Conservation (phyloP, 2,329 filamentous ascomycete species). For the Biscogniauxia mediterranea region DNA sequence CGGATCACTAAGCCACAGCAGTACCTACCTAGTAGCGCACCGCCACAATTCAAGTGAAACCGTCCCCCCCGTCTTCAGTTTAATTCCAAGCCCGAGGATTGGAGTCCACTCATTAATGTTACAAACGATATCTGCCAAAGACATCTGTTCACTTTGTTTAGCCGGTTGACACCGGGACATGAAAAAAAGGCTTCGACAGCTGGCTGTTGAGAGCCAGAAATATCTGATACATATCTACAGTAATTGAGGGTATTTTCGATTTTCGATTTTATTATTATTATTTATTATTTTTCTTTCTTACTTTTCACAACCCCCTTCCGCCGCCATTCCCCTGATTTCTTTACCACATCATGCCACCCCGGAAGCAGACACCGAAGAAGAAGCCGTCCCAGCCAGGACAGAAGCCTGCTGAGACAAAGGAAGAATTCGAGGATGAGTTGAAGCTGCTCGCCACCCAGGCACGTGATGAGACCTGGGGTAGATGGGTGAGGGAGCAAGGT, state of each 20-base stretch:
- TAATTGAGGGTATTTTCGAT: constrained; percentile 2
- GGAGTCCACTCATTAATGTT: no score
- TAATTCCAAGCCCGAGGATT: neutral
- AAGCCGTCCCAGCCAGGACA: constrained; percentile 28
- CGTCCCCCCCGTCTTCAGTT: constrained; percentile 1
- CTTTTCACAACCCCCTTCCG: constrained; percentile 1
- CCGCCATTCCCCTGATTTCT: no score
- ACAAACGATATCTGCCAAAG: constrained; percentile 5
- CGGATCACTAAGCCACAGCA: neutral
- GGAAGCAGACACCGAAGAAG: constrained; percentile 28
- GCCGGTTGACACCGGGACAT: constrained; percentile 9
- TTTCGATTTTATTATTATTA: constrained; percentile 1
- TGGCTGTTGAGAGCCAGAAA: constrained; percentile 29
- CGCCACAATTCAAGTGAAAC: constrained; percentile 16
- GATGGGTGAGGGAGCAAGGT: constrained; percentile 37
- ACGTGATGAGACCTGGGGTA: constrained; percentile 32
- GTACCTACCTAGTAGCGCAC: neutral
- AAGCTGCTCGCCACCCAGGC: constrained; percentile 44
- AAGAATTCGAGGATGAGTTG: constrained; percentile 55
- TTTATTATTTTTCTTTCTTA: neutral
- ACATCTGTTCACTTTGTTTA: constrained; percentile 18
- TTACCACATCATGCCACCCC: constrained; percentile 26
- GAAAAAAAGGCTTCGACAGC: constrained; percentile 26
- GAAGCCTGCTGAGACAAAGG: constrained; percentile 43
- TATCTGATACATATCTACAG: neutral